phyloP scores from a whole-genome alignment of 495 filamentous ascomycete genomes.

The Parmelia sp. region DNA sequence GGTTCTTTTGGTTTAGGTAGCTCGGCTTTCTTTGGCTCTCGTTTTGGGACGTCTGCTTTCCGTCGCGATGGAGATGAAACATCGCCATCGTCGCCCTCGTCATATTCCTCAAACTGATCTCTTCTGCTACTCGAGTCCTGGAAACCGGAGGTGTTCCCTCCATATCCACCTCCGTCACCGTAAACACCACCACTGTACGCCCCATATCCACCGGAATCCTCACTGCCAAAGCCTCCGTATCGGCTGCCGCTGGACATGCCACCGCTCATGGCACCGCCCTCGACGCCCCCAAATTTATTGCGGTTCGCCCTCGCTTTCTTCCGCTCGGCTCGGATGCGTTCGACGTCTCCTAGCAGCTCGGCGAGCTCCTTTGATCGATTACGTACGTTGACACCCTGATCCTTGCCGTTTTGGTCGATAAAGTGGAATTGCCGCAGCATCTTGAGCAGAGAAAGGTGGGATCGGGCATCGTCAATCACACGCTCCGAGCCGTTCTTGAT shows the following conservation, averaged over 20 bases:
- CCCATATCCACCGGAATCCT: constrained; percentile 57
- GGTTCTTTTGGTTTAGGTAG: constrained; percentile 73
- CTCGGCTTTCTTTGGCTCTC: constrained; percentile 51
- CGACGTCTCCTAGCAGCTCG: constrained; percentile 88
- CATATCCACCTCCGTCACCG: constrained; percentile 86
- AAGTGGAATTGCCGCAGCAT: constrained; percentile 99
- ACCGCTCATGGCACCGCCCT: constrained; percentile 63
- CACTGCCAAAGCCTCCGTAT: constrained; percentile 88
- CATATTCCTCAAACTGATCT: constrained; percentile 93
- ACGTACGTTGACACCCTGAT: constrained; percentile 95
- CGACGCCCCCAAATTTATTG: constrained; percentile 90
- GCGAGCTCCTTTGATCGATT: constrained; percentile 93
- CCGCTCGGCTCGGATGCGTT: constrained; percentile 81
- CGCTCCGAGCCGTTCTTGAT: constrained; percentile 98
- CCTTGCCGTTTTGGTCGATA: constrained; percentile 94
- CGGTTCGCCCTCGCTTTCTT: constrained; percentile 89
- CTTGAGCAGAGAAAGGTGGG: constrained; percentile 88
- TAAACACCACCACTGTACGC: constrained; percentile 83
- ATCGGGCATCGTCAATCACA: constrained; percentile 94
- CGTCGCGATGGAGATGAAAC: constrained; percentile 43
- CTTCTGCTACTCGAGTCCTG: constrained; percentile 54
- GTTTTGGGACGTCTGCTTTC: constrained; percentile 38
- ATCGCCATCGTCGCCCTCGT: constrained; percentile 84
- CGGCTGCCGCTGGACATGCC: constrained; percentile 53
- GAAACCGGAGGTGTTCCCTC: constrained; percentile 64